A percentile compares a stretch with the other conserved stretches of the same genome.
Conservation (phyloP, 2,329 filamentous ascomycete species). For the Pseudogymnoascus sp. region DNA sequence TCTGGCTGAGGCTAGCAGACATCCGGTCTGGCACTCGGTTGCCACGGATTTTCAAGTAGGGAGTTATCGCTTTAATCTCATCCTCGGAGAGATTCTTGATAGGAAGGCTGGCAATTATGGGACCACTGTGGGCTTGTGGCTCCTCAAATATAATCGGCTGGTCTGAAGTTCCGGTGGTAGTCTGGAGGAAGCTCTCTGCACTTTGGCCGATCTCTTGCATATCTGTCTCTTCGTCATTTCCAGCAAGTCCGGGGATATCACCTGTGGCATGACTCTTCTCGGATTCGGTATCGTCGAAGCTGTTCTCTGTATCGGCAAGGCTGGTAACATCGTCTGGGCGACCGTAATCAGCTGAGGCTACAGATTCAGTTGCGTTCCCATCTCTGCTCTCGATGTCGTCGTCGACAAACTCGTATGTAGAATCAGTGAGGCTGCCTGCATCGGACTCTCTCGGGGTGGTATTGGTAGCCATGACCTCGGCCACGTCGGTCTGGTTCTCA, state of each 20-base stretch:
- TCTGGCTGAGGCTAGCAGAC: slow-evolving; percentile 39
- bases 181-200: slow-evolving; percentile 23
- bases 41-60: background rate
- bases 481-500: slow-evolving; percentile 19
- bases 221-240: slow-evolving; percentile 22
- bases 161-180: slow-evolving; percentile 23
- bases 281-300: slow-evolving; percentile 28
- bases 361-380: slow-evolving; percentile 28
- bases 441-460: slow-evolving; percentile 23
- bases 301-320: slow-evolving; percentile 29
- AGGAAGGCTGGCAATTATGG: slow-evolving; percentile 16
- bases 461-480: slow-evolving; percentile 18
- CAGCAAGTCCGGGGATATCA: slow-evolving; percentile 18
- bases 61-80: slow-evolving; percentile 27
- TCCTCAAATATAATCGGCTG: slow-evolving; percentile 42
- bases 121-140: slow-evolving; percentile 28
- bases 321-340: slow-evolving; percentile 30
- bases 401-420: slow-evolving; percentile 30
- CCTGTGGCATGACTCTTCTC: slow-evolving; percentile 18
- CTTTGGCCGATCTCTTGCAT: slow-evolving; percentile 28
- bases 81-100: slow-evolving; percentile 37
- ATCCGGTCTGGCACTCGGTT: slow-evolving; percentile 26
- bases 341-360: slow-evolving; percentile 29
- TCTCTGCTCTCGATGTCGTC: slow-evolving; percentile 29
- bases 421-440: slow-evolving; percentile 26